A percentile compares a stretch with the other conserved stretches of the same genome.
Evolutionary conservation across 441 rosid species (phyloP).

Genomic region (Viola pubescens): DNA sequence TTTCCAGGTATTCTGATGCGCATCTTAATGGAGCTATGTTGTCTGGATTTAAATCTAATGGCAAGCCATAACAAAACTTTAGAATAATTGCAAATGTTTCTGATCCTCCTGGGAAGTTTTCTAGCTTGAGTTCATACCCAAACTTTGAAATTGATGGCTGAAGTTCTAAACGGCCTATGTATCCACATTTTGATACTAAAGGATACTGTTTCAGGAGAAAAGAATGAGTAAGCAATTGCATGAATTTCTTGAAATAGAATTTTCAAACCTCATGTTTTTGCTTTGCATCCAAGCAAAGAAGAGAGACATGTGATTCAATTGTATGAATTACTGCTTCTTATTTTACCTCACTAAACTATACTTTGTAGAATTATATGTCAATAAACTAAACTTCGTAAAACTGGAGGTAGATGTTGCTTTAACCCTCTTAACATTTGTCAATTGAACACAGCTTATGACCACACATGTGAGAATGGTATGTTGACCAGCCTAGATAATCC

Average conservation of each 20-base stretch:
- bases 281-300: no score
- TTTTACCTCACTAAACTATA: no score
- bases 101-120: conserved; percentile 69
- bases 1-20: conserved; percentile 71
- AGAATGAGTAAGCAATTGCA: conserved; percentile 10
- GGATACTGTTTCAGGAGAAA: conserved; percentile 51
- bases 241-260: neutral
- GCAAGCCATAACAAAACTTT: conserved; percentile 62
- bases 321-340: no score
- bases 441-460: no score
- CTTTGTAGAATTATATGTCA: no score
- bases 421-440: no score
- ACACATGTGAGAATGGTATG: no score
- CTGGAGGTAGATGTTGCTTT: no score
- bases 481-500: no score
- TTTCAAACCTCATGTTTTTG: neutral
- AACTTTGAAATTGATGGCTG: conserved; percentile 50
- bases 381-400: no score
- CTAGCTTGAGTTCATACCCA: conserved; percentile 51
- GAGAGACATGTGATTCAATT: no score
- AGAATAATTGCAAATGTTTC: conserved; percentile 58
- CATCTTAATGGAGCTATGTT: conserved; percentile 66
- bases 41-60: conserved; percentile 43
- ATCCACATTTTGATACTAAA: conserved; percentile 71
- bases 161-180: conserved; percentile 53